These are phyloP conservation scores for Trichoderma sp. DNA, from an alignment of 2,329 filamentous ascomycete genomes.

Conservation along the genomic window DNA sequence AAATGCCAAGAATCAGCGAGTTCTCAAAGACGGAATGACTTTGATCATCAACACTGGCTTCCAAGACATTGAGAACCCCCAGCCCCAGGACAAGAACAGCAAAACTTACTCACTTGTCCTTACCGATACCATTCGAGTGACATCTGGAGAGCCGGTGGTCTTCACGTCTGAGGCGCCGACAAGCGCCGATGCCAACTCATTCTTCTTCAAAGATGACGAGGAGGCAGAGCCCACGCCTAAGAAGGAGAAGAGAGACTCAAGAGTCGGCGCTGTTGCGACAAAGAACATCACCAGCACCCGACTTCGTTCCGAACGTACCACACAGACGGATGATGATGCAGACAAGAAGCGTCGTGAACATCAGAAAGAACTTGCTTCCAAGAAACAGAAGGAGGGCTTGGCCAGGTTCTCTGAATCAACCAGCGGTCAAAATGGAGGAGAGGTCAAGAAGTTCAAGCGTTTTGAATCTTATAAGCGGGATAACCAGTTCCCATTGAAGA, in stretches of 20 bases:
- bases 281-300: conserved; percentile 96
- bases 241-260: conserved; percentile 82
- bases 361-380: conserved; percentile 82
- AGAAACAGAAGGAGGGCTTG: conserved; percentile 88
- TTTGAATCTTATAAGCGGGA: conserved; percentile 99
- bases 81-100: conserved; percentile 85
- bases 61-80: conserved; percentile 82
- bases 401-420: conserved; percentile 84
- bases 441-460: conserved; percentile 97
- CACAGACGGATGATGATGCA: conserved; percentile 84
- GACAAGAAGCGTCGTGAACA: conserved; percentile 86
- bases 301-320: conserved; percentile 84
- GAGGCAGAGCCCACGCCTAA: conserved; percentile 84
- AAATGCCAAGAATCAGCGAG: conserved; percentile 81
- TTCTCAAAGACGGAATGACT: conserved; percentile 95
- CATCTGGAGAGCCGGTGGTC: conserved; percentile 73
- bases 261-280: conserved; percentile 83
- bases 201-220: conserved; percentile 98
- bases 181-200: conserved; percentile 91
- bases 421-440: conserved; percentile 81
- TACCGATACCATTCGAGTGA: conserved; percentile 90
- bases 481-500: conserved; percentile 81
- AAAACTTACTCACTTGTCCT: conserved; percentile 87
- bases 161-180: conserved; percentile 93
- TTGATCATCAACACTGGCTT: conserved; percentile 88